A percentile compares a stretch with the other conserved stretches of the same genome.
Evolutionary conservation across 176 grass and related monocot genomes (phyloP).

Genomic region (Phoenix dactylifera): DNA sequence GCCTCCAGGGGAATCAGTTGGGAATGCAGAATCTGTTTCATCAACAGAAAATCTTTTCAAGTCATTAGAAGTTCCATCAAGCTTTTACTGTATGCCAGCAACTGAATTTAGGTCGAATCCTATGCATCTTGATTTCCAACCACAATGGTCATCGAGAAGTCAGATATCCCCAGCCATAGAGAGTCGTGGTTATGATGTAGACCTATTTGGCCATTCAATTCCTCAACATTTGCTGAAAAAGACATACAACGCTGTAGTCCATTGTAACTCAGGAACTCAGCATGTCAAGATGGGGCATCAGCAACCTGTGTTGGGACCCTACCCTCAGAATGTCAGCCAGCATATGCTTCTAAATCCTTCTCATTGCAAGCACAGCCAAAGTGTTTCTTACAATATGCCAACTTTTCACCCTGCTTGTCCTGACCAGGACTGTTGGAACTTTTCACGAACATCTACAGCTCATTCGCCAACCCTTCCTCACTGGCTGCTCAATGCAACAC

Average conservation of each 20-base stretch:
- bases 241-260: no score
- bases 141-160: no score
- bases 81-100: no score
- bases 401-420: slow-evolving; percentile 7
- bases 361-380: slow-evolving; percentile 1
- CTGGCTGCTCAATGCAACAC: neutral
- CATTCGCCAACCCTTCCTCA: neutral
- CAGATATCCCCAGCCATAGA: no score
- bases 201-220: no score
- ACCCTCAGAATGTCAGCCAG: slow-evolving; percentile 15
- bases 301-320: slow-evolving; percentile 11
- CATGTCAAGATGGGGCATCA: neutral
- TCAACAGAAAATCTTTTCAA: no score
- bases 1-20: slow-evolving; percentile 24
- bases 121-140: no score
- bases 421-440: slow-evolving; percentile 18
- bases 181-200: no score
- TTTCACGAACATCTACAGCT: slow-evolving; percentile 11
- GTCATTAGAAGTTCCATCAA: no score
- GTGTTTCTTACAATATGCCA: slow-evolving; percentile 18
- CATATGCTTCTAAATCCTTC: slow-evolving; percentile 13
- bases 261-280: no score
- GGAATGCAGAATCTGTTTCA: slow-evolving; percentile 15
- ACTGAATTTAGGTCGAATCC: no score
- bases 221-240: no score